These are phyloP conservation scores for Rhodamnia argentea DNA, from an alignment of 345 rosid genomes.

Conservation along the genomic window DNA sequence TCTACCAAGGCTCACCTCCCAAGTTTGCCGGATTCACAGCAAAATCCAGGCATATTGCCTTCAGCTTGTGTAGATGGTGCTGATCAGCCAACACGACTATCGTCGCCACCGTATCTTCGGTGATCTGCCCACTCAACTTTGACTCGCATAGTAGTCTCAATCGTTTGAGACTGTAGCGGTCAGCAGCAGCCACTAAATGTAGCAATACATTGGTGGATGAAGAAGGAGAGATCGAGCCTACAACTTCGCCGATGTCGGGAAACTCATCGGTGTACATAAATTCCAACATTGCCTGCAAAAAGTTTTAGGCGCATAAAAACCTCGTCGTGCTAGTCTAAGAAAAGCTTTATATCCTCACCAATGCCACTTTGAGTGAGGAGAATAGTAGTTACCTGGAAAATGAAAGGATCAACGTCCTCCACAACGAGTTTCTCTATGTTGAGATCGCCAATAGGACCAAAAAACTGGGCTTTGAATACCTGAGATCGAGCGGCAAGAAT, in stretches of 20 bases:
- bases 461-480: conserved; percentile 89
- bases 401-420: conserved; percentile 69
- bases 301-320: neutral
- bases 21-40: conserved; percentile 47
- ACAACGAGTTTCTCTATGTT: conserved; percentile 42
- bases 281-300: conserved; percentile 3
- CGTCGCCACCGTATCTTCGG: conserved; percentile 68
- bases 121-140: conserved; percentile 58
- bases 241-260: conserved; percentile 62
- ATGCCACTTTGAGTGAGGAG: neutral
- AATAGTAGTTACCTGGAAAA: conserved; percentile 60
- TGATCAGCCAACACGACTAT: conserved; percentile 77
- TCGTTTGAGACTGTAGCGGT: conserved; percentile 65
- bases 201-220: conserved; percentile 63
- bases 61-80: conserved; percentile 64
- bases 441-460: conserved; percentile 72
- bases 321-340: neutral
- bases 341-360: neutral
- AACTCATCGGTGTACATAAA: conserved; percentile 74
- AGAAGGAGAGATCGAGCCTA: conserved; percentile 48
- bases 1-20: conserved; percentile 25
- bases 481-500: conserved; percentile 92
- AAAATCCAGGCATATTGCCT: conserved; percentile 67
- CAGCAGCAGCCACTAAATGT: conserved; percentile 83
- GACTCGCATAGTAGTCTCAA: conserved; percentile 62